Evolutionary conservation across 345 rosid species (phyloP).

Genomic region (Salix arbutifolia): DNA sequence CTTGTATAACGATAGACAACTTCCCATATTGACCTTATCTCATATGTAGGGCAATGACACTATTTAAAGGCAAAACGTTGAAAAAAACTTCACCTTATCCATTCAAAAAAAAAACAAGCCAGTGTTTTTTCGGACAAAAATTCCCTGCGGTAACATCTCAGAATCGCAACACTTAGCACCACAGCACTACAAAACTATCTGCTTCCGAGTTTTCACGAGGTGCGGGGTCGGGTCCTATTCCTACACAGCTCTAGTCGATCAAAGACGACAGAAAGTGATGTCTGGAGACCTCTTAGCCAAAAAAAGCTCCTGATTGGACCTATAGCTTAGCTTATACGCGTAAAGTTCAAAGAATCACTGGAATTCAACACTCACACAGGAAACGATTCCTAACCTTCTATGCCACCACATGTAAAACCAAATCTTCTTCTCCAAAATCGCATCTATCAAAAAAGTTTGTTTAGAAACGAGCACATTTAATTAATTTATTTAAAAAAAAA

Average conservation of each 20-base stretch:
- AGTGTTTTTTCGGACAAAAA: slow-evolving; percentile 47
- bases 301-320: background rate
- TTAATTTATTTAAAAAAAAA: no score
- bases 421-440: no score
- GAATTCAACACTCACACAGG: background rate
- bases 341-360: background rate
- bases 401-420: no score
- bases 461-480: no score
- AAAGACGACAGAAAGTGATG: background rate
- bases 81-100: slow-evolving; percentile 40
- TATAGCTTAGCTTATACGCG: background rate
- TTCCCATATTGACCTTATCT: slow-evolving; percentile 51
- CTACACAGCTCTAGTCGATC: background rate
- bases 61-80: slow-evolving; percentile 43
- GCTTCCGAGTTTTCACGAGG: no score
- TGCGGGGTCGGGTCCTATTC: background rate
- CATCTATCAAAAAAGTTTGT: no score
- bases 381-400: background rate
- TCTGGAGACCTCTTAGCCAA: background rate
- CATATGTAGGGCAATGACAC: slow-evolving; percentile 51
- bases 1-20: slow-evolving; percentile 37
- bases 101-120: slow-evolving; percentile 40
- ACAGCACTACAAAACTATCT: background rate
- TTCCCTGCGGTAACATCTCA: slow-evolving; percentile 57
- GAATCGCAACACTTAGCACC: slow-evolving; percentile 23